These are phyloP conservation scores for Nasturtium officinale DNA, from an alignment of 345 rosid genomes.

Conservation along the genomic window DNA sequence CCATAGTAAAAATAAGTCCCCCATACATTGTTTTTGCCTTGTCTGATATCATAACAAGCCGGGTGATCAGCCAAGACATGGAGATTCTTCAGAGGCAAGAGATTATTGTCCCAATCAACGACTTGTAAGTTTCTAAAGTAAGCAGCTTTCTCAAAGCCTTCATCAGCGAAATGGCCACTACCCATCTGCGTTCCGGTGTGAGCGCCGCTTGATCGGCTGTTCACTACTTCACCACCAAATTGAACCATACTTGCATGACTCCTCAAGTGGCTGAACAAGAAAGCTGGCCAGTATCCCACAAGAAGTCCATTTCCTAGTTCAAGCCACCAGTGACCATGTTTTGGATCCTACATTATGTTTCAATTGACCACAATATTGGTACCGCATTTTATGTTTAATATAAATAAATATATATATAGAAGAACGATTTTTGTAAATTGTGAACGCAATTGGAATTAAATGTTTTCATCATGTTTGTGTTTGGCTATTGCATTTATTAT, in stretches of 20 bases:
- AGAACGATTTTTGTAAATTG: too few species aligned
- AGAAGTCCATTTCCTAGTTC: slow-evolving; percentile 80
- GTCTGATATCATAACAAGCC: slow-evolving; percentile 88
- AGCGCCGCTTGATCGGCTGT: slow-evolving; percentile 61
- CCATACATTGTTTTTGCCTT: slow-evolving; percentile 80
- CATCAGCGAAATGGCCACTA: slow-evolving; percentile 87
- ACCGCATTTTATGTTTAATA: neutral
- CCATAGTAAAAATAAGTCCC: slow-evolving; percentile 98
- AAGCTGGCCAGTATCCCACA: slow-evolving; percentile 96
- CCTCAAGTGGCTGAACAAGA: slow-evolving; percentile 81
- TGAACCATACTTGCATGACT: slow-evolving; percentile 96
- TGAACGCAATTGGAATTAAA: too few species aligned
- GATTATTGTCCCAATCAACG: slow-evolving; percentile 95
- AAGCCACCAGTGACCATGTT: slow-evolving; percentile 99
- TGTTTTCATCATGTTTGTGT: too few species aligned
- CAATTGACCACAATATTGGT: neutral
- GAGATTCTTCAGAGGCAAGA: slow-evolving; percentile 71
- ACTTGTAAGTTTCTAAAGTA: slow-evolving; percentile 82
- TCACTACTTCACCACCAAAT: slow-evolving; percentile 93
- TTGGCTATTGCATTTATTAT: too few species aligned
- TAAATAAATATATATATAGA: neutral
- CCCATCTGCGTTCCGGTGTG: slow-evolving; percentile 98
- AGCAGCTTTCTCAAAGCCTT: slow-evolving; percentile 86
- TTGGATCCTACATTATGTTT: slow-evolving; percentile 68
- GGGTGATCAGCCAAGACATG: slow-evolving; percentile 82